Percentiles rank a stretch among this genome's conserved stretches.
phyloP scores from a whole-genome alignment of 2,329 filamentous ascomycete genomes.

The Bipolaris bicolor region DNA sequence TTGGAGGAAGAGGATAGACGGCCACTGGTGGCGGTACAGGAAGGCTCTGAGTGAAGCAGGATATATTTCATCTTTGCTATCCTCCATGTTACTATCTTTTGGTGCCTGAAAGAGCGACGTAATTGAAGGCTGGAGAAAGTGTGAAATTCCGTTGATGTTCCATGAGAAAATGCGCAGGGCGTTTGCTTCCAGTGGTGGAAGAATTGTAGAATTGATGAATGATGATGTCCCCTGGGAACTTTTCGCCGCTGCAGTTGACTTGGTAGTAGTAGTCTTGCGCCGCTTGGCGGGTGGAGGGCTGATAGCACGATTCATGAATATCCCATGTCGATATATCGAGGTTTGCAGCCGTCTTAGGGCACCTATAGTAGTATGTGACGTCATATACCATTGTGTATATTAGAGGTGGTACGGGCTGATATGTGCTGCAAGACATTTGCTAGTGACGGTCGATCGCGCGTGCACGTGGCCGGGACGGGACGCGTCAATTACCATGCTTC shows the following conservation, averaged over 20 bases:
- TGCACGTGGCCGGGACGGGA: slow-evolving; percentile 11
- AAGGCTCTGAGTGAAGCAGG: slow-evolving; percentile 50
- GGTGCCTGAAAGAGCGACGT: slow-evolving; percentile 47
- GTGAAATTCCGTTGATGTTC: slow-evolving; percentile 57
- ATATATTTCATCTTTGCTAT: slow-evolving; percentile 5
- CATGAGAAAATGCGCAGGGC: slow-evolving; percentile 53
- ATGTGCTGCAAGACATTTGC: background rate
- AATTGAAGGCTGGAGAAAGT: slow-evolving; percentile 52
- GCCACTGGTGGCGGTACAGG: slow-evolving; percentile 54
- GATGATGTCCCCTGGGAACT: background rate
- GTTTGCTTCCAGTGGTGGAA: slow-evolving; percentile 12
- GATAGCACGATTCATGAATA: slow-evolving; percentile 28
- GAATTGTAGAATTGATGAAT: background rate
- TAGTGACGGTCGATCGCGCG: background rate
- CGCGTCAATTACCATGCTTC: slow-evolving; percentile 8
- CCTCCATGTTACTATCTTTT: background rate
- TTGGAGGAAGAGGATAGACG: slow-evolving; percentile 55
- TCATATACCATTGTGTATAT: slow-evolving; percentile 1
- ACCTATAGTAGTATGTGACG: slow-evolving; percentile 3
- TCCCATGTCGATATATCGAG: background rate
- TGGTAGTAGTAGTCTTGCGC: slow-evolving; percentile 18
- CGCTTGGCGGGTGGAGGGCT: slow-evolving; percentile 36
- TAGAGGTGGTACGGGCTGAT: background rate
- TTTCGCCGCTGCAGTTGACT: background rate
- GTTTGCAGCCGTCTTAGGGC: background rate